Base-by-base conservation (phyloP, 345 rosid genomes). In the Ceriops zippeliana region DNA sequence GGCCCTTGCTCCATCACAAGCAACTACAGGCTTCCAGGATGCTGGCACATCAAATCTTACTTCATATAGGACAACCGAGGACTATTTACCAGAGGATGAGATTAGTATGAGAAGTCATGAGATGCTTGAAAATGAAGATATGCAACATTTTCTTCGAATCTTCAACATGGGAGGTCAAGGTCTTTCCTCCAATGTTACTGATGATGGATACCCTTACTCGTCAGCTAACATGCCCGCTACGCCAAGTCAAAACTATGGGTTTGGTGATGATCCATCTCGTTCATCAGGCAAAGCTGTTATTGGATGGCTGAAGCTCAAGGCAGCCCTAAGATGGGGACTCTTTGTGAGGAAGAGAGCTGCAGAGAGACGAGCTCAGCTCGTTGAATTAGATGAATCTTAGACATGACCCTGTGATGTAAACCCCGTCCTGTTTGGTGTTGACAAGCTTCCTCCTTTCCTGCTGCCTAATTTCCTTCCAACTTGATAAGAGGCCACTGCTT, bases 1-100 rank as follows among this genome's bases (percentile, higher is more conserved):
- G 72, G 83, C 80, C 13, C 76, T 81, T 11, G 85, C 74, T 70
- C 75, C 74, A n/a, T 65, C 79, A 17, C 87, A 86, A 46, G 58
- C 79, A 52, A 75, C 81, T 15, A 27, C 85, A 19, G 81, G 77
- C 70, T 70, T 83, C 32, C 86, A 86, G 51, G 66, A 60, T 70
- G 68, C 66, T 20, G 78, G 81, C 63, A 61, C 86, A 28, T 81
- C 88, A 0, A 87, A 74, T 71, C 65, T 77, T 34, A 73, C 75
- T 22, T 75, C 87, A 51, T 78, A 74, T 26, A 73, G 76, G 24
- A 76, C 70, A 62, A 26, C 70, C 3, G 80, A 76, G 54, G 80
- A 72, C 31, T 68, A 68, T 35, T 64, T 67, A 30, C 32, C 56
- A 0, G 80, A 72, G 61, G 80, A 72, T 27, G 80, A 76, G 24